These are phyloP conservation scores for Kodamaea suecica DNA, from an alignment of 1,139 yeast genomes.

Conservation along the genomic window DNA sequence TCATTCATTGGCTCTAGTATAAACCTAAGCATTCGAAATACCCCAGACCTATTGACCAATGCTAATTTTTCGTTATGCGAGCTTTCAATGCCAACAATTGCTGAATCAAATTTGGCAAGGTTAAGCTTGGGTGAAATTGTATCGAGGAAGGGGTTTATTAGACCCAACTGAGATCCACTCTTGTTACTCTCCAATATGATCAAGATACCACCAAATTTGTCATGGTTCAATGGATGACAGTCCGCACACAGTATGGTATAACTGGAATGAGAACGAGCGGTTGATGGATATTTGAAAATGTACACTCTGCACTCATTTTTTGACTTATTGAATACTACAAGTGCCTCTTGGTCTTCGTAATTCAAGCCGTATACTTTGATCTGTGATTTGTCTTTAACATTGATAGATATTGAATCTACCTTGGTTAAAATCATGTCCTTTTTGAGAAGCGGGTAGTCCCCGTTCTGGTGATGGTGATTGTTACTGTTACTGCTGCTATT, in stretches of 20 bases:
- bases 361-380: conserved; percentile 44
- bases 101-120: conserved; percentile 17
- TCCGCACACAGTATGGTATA: conserved; percentile 39
- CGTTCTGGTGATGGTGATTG: neutral
- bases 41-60: conserved; percentile 21
- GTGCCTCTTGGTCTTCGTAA: conserved; percentile 57
- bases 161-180: conserved; percentile 27
- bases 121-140: conserved; percentile 46
- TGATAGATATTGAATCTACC: conserved; percentile 44
- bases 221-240: conserved; percentile 36
- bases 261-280: conserved; percentile 31
- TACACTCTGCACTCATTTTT: conserved; percentile 45
- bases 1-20: conserved; percentile 46
- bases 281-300: conserved; percentile 41
- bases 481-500: conserved; percentile 1
- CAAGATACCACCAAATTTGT: conserved; percentile 40
- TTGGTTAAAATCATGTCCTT: conserved; percentile 70
- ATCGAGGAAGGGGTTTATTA: conserved; percentile 67
- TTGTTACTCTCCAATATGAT: conserved; percentile 30
- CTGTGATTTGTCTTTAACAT: conserved; percentile 23
- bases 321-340: conserved; percentile 42
- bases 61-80: conserved; percentile 32
- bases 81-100: conserved; percentile 22
- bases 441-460: conserved; percentile 33
- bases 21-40: conserved; percentile 32